phyloP scores from a whole-genome alignment of 768 basidiomycete species.

The Amanita molliuscula region DNA sequence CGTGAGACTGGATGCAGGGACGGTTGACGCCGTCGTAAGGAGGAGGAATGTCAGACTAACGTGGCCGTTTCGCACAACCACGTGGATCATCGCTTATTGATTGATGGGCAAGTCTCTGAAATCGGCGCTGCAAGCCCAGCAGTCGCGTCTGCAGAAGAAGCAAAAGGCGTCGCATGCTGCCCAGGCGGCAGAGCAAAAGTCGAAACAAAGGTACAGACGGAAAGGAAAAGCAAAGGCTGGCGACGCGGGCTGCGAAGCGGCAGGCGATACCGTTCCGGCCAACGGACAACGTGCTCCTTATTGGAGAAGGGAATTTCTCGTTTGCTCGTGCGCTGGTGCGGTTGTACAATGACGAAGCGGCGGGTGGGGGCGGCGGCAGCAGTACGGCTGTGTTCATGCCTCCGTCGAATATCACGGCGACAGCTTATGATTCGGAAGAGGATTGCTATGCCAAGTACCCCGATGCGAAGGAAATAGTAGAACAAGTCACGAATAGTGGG shows the following conservation, averaged over 20 bases:
- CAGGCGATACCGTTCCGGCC: constrained; percentile 54
- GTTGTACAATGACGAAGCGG: constrained; percentile 24
- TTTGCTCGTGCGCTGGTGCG: constrained; percentile 67
- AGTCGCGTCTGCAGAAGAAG: constrained; percentile 52
- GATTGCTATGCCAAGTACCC: constrained; percentile 80
- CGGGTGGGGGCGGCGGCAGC: constrained; percentile 8
- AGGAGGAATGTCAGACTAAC: constrained; percentile 6
- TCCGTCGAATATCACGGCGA: constrained; percentile 67
- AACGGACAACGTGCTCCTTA: constrained; percentile 59
- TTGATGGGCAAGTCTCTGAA: constrained; percentile 53
- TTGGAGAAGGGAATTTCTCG: constrained; percentile 96
- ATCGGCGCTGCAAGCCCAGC: constrained; percentile 58
- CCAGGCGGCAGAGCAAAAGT: constrained; percentile 39
- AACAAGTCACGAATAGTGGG: constrained; percentile 42
- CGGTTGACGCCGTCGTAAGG: constrained; percentile 8
- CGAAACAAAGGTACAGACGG: constrained; percentile 23
- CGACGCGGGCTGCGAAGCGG: constrained; percentile 12
- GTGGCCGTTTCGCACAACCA: constrained; percentile 3
- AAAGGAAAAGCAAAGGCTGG: constrained; percentile 23
- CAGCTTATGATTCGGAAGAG: constrained; percentile 73
- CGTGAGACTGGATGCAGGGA: constrained; percentile 6
- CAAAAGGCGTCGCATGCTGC: constrained; percentile 42
- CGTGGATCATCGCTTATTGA: too few relatives aligned
- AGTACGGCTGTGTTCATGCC: constrained; percentile 39
- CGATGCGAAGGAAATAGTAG: constrained; percentile 52